Evolutionary conservation across 2,329 filamentous ascomycete genomes (phyloP).

Genomic region (Botryotinia calthae): DNA sequence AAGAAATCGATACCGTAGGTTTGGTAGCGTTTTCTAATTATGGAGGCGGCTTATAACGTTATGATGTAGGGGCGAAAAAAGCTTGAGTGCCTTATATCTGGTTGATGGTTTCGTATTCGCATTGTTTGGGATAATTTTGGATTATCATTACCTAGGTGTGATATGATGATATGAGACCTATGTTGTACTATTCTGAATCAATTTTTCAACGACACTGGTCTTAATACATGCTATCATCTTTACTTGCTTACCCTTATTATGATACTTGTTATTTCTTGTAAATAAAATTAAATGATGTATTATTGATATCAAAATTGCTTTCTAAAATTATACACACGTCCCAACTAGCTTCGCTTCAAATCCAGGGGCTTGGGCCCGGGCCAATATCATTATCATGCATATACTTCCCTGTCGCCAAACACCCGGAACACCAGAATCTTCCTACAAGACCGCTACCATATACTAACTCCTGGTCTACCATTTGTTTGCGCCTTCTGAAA

Average conservation of each 20-base stretch:
- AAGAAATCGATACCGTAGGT: not conserved
- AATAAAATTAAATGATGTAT: not conserved
- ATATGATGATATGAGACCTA: not conserved
- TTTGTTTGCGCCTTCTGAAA: constrained; percentile 61
- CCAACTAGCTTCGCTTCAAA: constrained; percentile 4
- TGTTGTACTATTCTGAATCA: constrained; percentile 12
- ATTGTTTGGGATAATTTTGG: not conserved
- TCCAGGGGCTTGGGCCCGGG: not conserved
- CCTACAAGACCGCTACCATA: constrained; percentile 29
- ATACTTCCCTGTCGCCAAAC: not conserved
- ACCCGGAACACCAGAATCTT: constrained; percentile 14
- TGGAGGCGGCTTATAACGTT: not conserved
- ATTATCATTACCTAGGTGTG: not conserved
- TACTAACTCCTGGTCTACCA: constrained; percentile 42
- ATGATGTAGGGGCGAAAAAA: no score
- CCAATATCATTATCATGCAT: not conserved
- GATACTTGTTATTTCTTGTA: not conserved
- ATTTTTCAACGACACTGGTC: not conserved
- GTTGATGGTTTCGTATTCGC: not conserved
- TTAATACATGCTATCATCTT: not conserved
- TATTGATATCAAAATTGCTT: not conserved
- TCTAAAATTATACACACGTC: not conserved
- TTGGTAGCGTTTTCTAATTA: not conserved
- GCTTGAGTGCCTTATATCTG: no score
- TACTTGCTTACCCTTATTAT: not conserved